Evolutionary conservation across 1,284 basidiomycete species (phyloP), one percentile per base, ranked within the genome.

Genomic region (Amylostereum areolatum): DNA sequence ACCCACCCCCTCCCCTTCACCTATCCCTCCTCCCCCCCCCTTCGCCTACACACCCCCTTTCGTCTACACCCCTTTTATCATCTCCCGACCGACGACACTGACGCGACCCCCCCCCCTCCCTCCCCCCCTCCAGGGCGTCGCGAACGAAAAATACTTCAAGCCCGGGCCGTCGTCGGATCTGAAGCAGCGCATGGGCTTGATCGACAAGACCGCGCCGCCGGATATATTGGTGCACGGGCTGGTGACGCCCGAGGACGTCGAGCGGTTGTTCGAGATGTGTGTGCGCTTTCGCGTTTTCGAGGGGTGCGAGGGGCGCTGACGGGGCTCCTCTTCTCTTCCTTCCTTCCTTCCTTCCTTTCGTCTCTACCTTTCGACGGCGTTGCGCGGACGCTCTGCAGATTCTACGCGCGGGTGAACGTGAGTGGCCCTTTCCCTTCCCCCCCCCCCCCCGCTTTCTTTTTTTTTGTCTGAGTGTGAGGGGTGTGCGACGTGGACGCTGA

Each of bases 211-310:
- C 56, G 83, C 78, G 59, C 85, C 86, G 0, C 90, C 90, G 0
- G 89, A 92, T 60, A 89, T 93, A 50, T 62, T 93, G 43, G 80
- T 90, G 1, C 85, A 89, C 55, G 88, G 87, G 11, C 69, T 92
- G 33, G 85, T 93, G 41, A 83, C 82, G 1, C 81, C 85, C 0
- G 78, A 82, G 46, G 91, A 93, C 57, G 88, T 92, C 6, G 83
- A 92, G 49, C 84, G 83, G 55, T 67, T 93, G 25, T 93, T 93
- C 59, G 76, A 88, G 46, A 90, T 92, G 85, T 92, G 60, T 39
- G 87, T 75, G 25, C 0, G 7, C 47, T 37, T 3, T 50, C 39
- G 33, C 33, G n/a, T n/a, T n/a, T n/a, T n/a, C n/a, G n/a, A n/a
- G n/a, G n/a, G n/a, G n/a, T n/a, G n/a, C n/a, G n/a, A n/a, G n/a